phyloP scores from a whole-genome alignment of 1,284 basidiomycete species.

The Taiwanofungus camphoratus region DNA sequence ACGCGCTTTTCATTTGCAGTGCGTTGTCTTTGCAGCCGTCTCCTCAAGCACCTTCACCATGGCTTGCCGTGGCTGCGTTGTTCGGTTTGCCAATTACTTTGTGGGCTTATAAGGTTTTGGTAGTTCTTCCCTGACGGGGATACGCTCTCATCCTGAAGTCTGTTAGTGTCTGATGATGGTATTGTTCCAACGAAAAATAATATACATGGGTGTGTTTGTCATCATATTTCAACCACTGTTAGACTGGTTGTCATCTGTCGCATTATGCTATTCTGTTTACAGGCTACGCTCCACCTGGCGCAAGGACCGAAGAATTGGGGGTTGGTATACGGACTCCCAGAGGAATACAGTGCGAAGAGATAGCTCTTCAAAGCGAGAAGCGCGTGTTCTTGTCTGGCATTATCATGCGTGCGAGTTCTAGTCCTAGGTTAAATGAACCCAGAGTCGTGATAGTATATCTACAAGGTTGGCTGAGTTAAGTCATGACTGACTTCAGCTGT shows the following conservation, averaged over 20 bases:
- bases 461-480: conserved; percentile 27
- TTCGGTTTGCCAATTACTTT: conserved; percentile 36
- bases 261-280: too few species aligned
- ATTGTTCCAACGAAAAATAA: conserved; percentile 44
- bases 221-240: neutral
- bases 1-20: too few species aligned
- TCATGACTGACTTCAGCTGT: neutral
- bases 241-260: conserved; percentile 1
- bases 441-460: conserved; percentile 32
- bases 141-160: neutral
- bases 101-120: conserved; percentile 40
- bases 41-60: conserved; percentile 24
- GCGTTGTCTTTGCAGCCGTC: conserved; percentile 13
- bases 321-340: conserved; percentile 21
- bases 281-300: conserved; percentile 42
- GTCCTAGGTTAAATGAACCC: neutral
- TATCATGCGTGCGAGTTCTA: conserved; percentile 14
- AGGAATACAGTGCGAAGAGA: conserved; percentile 25
- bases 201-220: conserved; percentile 41
- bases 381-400: conserved; percentile 25
- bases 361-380: conserved; percentile 22
- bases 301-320: conserved; percentile 32
- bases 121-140: neutral
- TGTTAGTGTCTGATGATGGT: conserved; percentile 42
- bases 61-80: conserved; percentile 26